These are phyloP conservation scores for Fonsecaea erecta DNA, from an alignment of 2,329 filamentous ascomycete genomes.

Conservation along the genomic window DNA sequence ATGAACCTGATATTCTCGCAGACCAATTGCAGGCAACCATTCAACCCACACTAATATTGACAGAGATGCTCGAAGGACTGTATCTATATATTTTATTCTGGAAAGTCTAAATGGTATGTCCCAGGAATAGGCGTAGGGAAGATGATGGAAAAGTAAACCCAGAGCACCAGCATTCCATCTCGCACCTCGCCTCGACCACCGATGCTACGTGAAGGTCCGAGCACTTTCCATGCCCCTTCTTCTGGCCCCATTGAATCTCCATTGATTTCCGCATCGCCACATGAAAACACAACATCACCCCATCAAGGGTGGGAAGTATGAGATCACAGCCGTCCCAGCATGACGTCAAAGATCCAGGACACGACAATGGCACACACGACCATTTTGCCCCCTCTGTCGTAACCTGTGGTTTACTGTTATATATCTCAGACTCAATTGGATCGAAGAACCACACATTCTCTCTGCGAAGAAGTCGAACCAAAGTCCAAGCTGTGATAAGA, in stretches of 20 bases:
- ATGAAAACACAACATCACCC: not conserved
- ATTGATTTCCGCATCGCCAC: not conserved
- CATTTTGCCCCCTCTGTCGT: not conserved
- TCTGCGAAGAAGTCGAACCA: not conserved
- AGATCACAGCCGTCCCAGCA: conserved; percentile 9
- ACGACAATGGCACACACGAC: conserved; percentile 5
- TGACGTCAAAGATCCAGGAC: conserved; percentile 17
- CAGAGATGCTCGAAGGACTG: not conserved
- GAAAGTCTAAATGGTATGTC: not conserved
- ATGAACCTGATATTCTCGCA: no score
- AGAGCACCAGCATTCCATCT: not conserved
- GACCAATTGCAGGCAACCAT: no score
- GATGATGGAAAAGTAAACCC: not conserved
- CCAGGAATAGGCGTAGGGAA: not conserved
- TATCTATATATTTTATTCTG: not conserved
- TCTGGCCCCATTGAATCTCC: not conserved
- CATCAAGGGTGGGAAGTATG: not conserved
- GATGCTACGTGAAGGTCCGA: not conserved
- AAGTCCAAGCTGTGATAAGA: not conserved
- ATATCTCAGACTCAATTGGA: not conserved
- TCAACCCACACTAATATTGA: not conserved
- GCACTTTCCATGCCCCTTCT: not conserved
- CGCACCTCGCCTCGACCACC: not conserved
- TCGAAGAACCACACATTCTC: not conserved
- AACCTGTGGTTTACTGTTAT: not conserved